Evolutionary conservation across 1,284 basidiomycete genomes (phyloP).

Genomic region (Sporisorium exsertum): DNA sequence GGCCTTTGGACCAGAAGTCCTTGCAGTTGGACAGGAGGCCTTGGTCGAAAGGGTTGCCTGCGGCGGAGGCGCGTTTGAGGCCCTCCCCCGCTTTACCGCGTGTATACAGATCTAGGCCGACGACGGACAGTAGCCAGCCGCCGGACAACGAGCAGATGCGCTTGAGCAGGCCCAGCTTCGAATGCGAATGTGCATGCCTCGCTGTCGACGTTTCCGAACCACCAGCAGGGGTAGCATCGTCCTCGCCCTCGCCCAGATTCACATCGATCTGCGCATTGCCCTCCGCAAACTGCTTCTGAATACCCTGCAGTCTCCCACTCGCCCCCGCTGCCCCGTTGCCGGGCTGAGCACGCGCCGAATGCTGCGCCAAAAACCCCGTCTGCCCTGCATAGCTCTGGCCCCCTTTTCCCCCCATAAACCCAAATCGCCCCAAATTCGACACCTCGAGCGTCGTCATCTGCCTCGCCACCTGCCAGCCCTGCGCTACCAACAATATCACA

Average conservation of each 20-base stretch:
- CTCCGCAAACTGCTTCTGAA: constrained; percentile 18
- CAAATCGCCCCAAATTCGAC: constrained; percentile 91
- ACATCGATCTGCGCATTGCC: constrained; percentile 29
- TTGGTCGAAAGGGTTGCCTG: constrained; percentile 90
- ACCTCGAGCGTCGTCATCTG: constrained; percentile 98
- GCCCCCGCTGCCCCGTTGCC: constrained; percentile 2
- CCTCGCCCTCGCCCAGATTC: constrained; percentile 3
- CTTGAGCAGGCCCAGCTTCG: constrained; percentile 10
- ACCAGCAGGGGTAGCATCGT: not conserved
- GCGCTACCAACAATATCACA: constrained; percentile 82
- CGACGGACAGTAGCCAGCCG: constrained; percentile 83
- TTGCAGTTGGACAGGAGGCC: constrained; percentile 84
- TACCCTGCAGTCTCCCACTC: constrained; percentile 18
- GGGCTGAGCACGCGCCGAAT: constrained; percentile 6
- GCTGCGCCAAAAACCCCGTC: constrained; percentile 37
- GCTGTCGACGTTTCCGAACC: not conserved
- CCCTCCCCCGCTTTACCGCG: constrained; percentile 87
- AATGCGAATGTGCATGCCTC: constrained; percentile 19
- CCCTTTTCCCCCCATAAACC: constrained; percentile 92
- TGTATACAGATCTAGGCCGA: constrained; percentile 93
- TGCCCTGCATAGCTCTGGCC: constrained; percentile 75
- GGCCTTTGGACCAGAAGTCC: constrained; percentile 92
- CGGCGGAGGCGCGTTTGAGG: constrained; percentile 75
- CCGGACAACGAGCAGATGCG: constrained; percentile 24
- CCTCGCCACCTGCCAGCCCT: constrained; percentile 89